These are phyloP conservation scores for Aotearoamyces nothofagi DNA, from an alignment of 2,329 filamentous ascomycete species.

Conservation along the genomic window DNA sequence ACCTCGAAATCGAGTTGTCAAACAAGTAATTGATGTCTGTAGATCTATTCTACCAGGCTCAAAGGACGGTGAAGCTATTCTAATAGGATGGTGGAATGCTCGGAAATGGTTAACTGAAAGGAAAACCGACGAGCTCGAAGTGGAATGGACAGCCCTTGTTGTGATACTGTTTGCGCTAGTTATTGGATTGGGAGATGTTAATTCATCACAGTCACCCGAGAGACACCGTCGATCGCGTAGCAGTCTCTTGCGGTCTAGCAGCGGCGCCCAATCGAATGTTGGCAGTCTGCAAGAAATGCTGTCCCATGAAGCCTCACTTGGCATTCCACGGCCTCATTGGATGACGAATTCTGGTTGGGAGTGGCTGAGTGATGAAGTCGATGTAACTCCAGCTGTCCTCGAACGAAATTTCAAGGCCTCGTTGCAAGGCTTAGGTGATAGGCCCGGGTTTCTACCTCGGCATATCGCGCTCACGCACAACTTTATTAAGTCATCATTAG, in stretches of 20 bases:
- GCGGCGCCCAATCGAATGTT: slow-evolving; percentile 22
- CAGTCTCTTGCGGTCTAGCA: slow-evolving; percentile 31
- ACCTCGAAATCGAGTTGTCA: slow-evolving; percentile 46
- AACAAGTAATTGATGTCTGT: slow-evolving; percentile 43
- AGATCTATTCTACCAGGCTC: slow-evolving; percentile 46
- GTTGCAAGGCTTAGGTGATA: slow-evolving; percentile 23
- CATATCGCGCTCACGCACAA: slow-evolving; percentile 45
- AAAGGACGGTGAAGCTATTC: slow-evolving; percentile 40
- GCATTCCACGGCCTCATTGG: slow-evolving; percentile 31
- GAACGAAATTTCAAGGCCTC: neutral
- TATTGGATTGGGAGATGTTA: slow-evolving; percentile 20
- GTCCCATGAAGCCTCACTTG: slow-evolving; percentile 22
- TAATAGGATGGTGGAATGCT: slow-evolving; percentile 60
- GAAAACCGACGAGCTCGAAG: slow-evolving; percentile 29
- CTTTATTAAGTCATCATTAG: slow-evolving; percentile 47
- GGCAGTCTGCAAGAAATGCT: slow-evolving; percentile 32
- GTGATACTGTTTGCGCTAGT: slow-evolving; percentile 50
- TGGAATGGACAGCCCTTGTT: slow-evolving; percentile 56
- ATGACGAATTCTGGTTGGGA: slow-evolving; percentile 51
- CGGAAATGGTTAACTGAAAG: slow-evolving; percentile 50
- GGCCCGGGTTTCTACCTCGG: slow-evolving; percentile 32
- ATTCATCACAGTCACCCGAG: slow-evolving; percentile 32
- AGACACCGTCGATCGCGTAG: slow-evolving; percentile 23
- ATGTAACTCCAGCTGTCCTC: slow-evolving; percentile 1
- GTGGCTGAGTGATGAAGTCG: slow-evolving; percentile 35